Evolutionary conservation across 805 yeast species (phyloP), one percentile per base, ranked within the genome.

Genomic region (Pichia manshurica): DNA sequence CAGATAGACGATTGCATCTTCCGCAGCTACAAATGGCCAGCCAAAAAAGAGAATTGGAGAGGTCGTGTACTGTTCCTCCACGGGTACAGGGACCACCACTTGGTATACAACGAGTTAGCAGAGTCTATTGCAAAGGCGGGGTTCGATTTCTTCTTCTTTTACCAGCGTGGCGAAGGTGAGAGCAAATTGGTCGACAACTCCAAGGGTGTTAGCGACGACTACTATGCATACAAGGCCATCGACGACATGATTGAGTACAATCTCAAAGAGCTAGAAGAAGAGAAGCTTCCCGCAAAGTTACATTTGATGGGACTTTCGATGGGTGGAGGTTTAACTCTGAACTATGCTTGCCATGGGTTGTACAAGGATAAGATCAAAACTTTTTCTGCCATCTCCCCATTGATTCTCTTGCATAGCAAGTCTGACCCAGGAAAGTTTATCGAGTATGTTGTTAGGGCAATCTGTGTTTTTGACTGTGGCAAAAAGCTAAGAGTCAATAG

Each of bases 281-380:
- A 59, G 34, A 21, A 21, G 49, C 25, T 15, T 7, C 46, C 54
- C 1, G 70, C 68, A 42, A 75, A 75, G 51, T 55, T 84, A 29
- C 73, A 69, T 55, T 57, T 86, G 40, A 68, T 75, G 57, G 89
- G 91, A 1, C 87, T 81, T 54, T 84, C 89, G 9, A 84, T 86
- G 90, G 95, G 95, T 44, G 91, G 91, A 19, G 90, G 84, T 0
- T 78, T 85, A 44, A 69, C 68, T 0, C 65, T 85, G 48, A 82
- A 81, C 61, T 84, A 85, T 60, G 79, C 77, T 3, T 70, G 78
- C 33, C 58, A 60, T 29, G 90, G 90, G 2, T 74, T 68, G 49
- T 65, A 72, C 56, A 70, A 65, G 39, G 70, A 73, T 23, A 55
- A 70, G 17, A 50, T 85, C 22, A 64, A 68, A 31, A 78, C 78